Base-by-base conservation (phyloP, 768 basidiomycete genomes). In the Clavaria fumosa region DNA sequence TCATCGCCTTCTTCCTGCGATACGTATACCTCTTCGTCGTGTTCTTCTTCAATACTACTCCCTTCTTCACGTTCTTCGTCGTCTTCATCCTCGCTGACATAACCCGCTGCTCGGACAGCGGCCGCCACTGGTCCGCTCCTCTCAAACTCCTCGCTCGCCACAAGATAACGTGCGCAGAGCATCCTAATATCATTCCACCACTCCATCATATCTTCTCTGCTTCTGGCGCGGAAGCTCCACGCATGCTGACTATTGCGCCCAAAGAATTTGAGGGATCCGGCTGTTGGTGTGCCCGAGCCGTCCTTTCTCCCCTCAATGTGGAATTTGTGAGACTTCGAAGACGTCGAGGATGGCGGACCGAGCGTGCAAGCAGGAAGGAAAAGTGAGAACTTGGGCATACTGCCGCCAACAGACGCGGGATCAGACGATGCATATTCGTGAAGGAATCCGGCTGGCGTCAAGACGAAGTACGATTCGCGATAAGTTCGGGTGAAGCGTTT, bases 141-240 rank as follows among this genome's bases (percentile, higher is more conserved):
- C 60, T 95, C 86, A 60, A 97, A 82, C 53, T 75, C 70, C 61
- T 97, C 95, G 45, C 80, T 84, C 23, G 90, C 89, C 27, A 97
- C 86, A 37, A 99, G 69, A 54, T 95, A 96, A 44, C 88, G 59
- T 15, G 90, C 88, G 49, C 89, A 91, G 27, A 93, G 62, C 86
- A 91, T 90, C 43, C 85, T 60, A 27, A 91, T 66, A 53, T 97
- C 95, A 52, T 97, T 97, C 95, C 95, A 99, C 86, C 95, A 95
- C 61, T 99, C 95, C 88, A 96, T 88, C 88, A 96, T 89, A 47
- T 96, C 93, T 45, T 97, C 93, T 46, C 82, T 74, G 41, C 77
- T 81, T 42, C 93, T 63, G 32, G 83, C 72, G 23, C 89, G 70
- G 68, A 99, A 97, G 34, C 77, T 83, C 76, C 83, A 97, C 20